Evolutionary conservation across 108 stramenopile species (phyloP), one percentile per base, ranked within the genome.

Genomic region (Pseudonitzschia delicatissima): DNA sequence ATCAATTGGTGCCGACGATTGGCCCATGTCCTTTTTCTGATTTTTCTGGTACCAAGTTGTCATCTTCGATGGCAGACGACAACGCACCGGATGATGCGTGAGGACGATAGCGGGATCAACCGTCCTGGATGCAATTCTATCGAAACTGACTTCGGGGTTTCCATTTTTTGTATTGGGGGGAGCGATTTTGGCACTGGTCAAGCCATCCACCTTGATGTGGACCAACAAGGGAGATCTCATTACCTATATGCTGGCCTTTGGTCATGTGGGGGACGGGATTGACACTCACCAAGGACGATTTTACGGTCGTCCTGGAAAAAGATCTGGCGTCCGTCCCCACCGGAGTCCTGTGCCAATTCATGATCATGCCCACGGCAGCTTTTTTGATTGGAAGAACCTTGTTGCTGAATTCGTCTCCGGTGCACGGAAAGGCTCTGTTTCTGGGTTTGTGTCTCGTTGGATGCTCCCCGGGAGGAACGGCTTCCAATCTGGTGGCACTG

Each of bases 381-480:
- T 76, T 73, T n/a, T 12, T 83, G 3, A 69, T 94, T 26, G 91
- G 92, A 35, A 77, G 77, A 23, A 67, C 84, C 8, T 70, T 94
- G 28, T 57, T 91, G 35, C 72, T 96, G 17, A 76, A 66, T 12
- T 75, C 77, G 34, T 63, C 78, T 15, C 33, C 55, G 26, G 52
- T 80, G n/a, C 51, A 60, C 52, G 72, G 88, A 57, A 29, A 73
- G 63, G 66, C 74, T 60, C 62, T 90, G 13, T 89, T 87, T 67
- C 44, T 93, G 36, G 94, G 93, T 28, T 67, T 96, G 28, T 66
- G 62, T 28, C 68, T 96, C 28, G 91, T 95, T 20, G 93, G 93
- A 57, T 93, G 90, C 66, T 85, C 80, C 20, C 95, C 95, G 9
- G 97, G 97, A 25, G 97, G 96, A n/a, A 96, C 96, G 7, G 96